Base-by-base conservation (phyloP, 2,329 filamentous ascomycete genomes). In the Waltergamsia citrina region DNA sequence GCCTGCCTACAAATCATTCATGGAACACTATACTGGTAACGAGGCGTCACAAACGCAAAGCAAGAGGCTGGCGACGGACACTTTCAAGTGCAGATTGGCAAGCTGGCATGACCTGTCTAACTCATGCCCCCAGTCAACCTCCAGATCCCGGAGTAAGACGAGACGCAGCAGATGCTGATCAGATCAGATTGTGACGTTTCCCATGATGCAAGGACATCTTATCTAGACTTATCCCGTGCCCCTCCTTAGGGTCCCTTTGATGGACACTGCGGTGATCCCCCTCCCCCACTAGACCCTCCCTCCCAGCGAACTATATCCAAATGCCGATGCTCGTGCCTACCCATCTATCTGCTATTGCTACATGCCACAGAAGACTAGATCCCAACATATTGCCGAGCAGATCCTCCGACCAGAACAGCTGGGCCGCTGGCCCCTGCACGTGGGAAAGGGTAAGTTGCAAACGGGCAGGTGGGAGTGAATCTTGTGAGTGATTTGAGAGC, bases 291-390 rank as follows among this genome's bases (percentile, higher is more conserved):
- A 41, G 34, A 24, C 32, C 42, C 33, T 27, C 12, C 36, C 29
- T 40, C 39, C 45, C 41, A 41, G 47, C 51, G 43, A 56, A 54
- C 52, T 46, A 39, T 41, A 33, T 48, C 41, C 43, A 47, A 39
- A 43, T 32, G 33, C 42, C 43, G 43, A 38, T 44, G 45, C 53
- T 41, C 53, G 52, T 56, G 53, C 43, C 46, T 37, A 39, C 44
- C 37, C 38, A 42, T 40, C 33, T 35, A 9, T 17, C 27, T 30
- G n/a, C 33, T 16, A 19, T 21, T 35, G 23, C 19, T 12, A 34
- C 22, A 17, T 27, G 22, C 32, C 32, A 26, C 20, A 23, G 21
- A 23, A 34, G 23, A 12, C 18, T 30, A 29, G 36, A 39, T 35
- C 32, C 37, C 39, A 38, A 41, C 34, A 17, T 18, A n/a, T 15